These are phyloP conservation scores for Colletotrichum sp. DNA, from an alignment of 2,329 filamentous ascomycete species.

Conservation along the genomic window DNA sequence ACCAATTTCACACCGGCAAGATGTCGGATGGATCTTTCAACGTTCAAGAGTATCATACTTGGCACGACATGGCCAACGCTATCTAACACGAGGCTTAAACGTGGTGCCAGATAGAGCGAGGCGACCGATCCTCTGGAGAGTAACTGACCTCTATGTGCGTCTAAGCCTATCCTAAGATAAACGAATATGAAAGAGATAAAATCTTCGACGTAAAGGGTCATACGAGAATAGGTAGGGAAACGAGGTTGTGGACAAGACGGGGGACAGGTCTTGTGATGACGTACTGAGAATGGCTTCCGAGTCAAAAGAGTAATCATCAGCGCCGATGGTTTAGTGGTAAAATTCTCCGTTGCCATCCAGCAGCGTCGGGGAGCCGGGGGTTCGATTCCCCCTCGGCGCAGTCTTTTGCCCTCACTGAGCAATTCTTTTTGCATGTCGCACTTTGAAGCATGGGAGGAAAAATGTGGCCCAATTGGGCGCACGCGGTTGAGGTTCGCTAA, in stretches of 20 bases:
- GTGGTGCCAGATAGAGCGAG: fast-evolving
- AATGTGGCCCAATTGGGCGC: not conserved
- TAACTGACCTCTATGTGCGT: not conserved
- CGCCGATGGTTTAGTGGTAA: conserved; percentile 21
- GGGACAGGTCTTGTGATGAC: not conserved
- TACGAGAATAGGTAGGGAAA: not conserved
- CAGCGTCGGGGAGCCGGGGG: conserved; percentile 14
- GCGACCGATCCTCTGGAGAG: not conserved
- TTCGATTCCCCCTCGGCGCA: conserved; percentile 15
- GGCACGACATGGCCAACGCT: not conserved
- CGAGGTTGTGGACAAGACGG: not conserved
- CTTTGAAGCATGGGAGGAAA: not conserved
- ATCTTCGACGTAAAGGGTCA: not conserved
- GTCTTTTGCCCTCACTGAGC: not conserved
- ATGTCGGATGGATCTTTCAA: not conserved
- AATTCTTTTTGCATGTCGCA: not conserved
- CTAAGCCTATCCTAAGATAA: not conserved
- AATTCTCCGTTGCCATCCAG: conserved; percentile 18
- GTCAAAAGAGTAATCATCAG: fast-evolving
- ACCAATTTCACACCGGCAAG: not conserved
- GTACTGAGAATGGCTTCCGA: fast-evolving
- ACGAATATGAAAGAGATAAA: not conserved
- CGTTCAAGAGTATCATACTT: not conserved
- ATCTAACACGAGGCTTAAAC: not conserved
- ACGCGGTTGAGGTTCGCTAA: not conserved